Percentiles rank a stretch among this genome's conserved stretches.
Conservation (phyloP, 805 yeast species). For the Candida loeiensis region DNA sequence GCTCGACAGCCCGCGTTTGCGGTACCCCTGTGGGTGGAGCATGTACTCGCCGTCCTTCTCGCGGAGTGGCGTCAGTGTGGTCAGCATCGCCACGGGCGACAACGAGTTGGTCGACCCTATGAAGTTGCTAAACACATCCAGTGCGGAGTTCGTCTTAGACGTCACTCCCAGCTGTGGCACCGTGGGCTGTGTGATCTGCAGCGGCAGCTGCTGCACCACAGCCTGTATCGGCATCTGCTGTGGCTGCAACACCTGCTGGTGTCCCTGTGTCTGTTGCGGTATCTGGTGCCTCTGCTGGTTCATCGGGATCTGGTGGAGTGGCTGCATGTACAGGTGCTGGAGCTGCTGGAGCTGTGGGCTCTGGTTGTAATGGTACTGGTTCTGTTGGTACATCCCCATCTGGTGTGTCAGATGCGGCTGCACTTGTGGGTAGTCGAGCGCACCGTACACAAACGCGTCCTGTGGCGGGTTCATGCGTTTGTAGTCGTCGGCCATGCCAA, state of each 20-base stretch:
- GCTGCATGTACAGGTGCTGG: conserved; percentile 2
- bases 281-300: conserved; percentile 5
- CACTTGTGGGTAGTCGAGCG: conserved; percentile 4
- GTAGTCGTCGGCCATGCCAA: conserved; percentile 4
- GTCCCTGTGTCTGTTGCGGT: conserved; percentile 2
- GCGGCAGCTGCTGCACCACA: neutral
- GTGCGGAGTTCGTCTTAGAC: conserved; percentile 7
- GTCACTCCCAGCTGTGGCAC: conserved; percentile 2
- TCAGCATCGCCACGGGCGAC: conserved; percentile 6
- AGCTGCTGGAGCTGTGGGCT: neutral
- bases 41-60: conserved; percentile 7
- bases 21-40: conserved; percentile 6
- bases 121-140: conserved; percentile 12
- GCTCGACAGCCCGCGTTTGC: conserved; percentile 5
- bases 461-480: conserved; percentile 6
- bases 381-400: conserved; percentile 1
- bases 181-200: conserved; percentile 1
- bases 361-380: conserved; percentile 1
- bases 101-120: conserved; percentile 7
- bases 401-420: conserved; percentile 3
- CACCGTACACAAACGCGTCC: conserved; percentile 5
- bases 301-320: neutral
- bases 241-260: neutral
- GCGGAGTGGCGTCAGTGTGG: conserved; percentile 6
- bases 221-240: neutral